A percentile compares a stretch with the other conserved stretches of the same genome.
These are phyloP conservation scores for Aureobasidium sp. DNA, from an alignment of 2,329 filamentous ascomycete species.

Conservation along the genomic window DNA sequence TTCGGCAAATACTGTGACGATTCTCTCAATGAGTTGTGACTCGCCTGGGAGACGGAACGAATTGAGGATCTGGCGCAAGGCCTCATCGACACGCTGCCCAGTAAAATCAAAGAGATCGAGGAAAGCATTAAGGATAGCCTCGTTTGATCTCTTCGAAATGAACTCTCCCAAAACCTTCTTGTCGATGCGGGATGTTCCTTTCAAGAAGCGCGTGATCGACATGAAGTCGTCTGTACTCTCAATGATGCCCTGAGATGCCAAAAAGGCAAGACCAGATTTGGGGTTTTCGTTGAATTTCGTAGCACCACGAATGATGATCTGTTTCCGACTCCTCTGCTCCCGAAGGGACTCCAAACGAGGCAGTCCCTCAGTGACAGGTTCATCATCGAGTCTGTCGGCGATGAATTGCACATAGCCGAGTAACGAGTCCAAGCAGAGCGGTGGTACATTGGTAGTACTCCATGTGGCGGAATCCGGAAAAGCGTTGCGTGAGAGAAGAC, in stretches of 20 bases:
- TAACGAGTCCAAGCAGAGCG: conserved; percentile 85
- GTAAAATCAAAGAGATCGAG: conserved; percentile 82
- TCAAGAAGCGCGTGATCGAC: conserved; percentile 79
- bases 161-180: conserved; percentile 90
- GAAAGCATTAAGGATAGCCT: conserved; percentile 75
- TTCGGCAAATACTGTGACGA: conserved; percentile 79
- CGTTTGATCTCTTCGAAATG: conserved; percentile 84
- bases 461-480: conserved; percentile 96
- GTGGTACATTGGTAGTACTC: conserved; percentile 97
- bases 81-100: conserved; percentile 82
- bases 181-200: conserved; percentile 78
- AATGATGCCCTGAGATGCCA: conserved; percentile 82
- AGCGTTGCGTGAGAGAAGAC: conserved; percentile 84
- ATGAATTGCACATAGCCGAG: conserved; percentile 89
- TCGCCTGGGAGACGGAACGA: conserved; percentile 92
- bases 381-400: conserved; percentile 72
- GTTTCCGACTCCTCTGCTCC: conserved; percentile 72
- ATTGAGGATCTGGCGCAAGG: conserved; percentile 76
- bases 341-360: conserved; percentile 59
- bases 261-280: conserved; percentile 77
- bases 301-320: conserved; percentile 78
- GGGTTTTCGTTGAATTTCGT: conserved; percentile 93
- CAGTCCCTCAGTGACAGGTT: conserved; percentile 56
- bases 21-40: conserved; percentile 84
- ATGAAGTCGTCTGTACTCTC: conserved; percentile 63